Base-by-base conservation (phyloP, 257 asterid genomes). In the Solanum appendiculatum region DNA sequence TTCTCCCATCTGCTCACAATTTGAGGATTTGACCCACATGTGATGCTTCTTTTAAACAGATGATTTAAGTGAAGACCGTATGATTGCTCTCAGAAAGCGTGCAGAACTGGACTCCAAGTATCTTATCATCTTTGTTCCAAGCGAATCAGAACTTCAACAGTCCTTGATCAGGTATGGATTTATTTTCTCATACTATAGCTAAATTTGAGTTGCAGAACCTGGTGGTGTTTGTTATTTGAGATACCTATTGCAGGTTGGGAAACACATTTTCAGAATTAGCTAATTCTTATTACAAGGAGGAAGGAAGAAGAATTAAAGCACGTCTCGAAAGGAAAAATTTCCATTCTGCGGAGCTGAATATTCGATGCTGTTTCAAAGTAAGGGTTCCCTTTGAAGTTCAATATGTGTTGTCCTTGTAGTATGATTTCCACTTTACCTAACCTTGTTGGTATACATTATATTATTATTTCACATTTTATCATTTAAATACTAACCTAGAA, bases 361-460 rank as follows among this genome's bases (percentile, higher is more conserved):
- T 97, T 63, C 96, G 99, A 77, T 95, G 94, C 90, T 91, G 98
- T 91, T 97, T 97, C 91, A 97, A 97, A 90, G 99, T 97, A 91
- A 90, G 93, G 69, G 36, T 70, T 82, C 86, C 84, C 78, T 87
- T 69, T 86, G 66, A 21, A 20, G 73, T 70, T 48, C 39, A 21
- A 68, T 90, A 27, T 48, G 42, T 31, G 29, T 29, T 48, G 42
- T 80, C 85, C 31, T 80, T 80, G 85, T 46, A 46, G 68, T 80
- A 80, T 46, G 40, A 11, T 48, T 46, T 29, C 68, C 29, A 10
- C 66, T 18, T 80, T 48, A 48, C 68, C 18, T 18, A 18, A 48
- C 16, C 66, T 80, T 80, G 66, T 29, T 29, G 40, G 85, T 46
- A 80, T 18, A 18, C 83, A 34, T 54, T 34, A 48, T 60, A 42